Conservation (phyloP, 805 yeast species). For the Starmerella cellae region DNA sequence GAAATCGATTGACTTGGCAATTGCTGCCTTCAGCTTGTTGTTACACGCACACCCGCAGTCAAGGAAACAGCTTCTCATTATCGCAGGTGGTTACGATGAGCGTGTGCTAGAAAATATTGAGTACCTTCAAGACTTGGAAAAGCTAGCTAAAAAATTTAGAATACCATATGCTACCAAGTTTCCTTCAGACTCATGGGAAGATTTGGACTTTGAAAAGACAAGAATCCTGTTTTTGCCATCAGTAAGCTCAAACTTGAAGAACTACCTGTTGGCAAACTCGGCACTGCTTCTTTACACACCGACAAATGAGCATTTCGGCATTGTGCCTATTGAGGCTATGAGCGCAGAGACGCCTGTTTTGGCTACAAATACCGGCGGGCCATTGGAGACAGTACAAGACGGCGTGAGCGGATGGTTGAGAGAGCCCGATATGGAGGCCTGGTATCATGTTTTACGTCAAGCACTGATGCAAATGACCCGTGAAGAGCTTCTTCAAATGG, state of each 20-base stretch:
- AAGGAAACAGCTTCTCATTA: constrained; percentile 35
- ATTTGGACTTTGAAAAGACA: constrained; percentile 20
- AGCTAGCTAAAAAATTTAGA: constrained; percentile 34
- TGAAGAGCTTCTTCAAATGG: constrained; percentile 23
- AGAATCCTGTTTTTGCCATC: constrained; percentile 71
- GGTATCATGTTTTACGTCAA: constrained; percentile 27
- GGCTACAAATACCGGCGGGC: constrained; percentile 86
- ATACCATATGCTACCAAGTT: constrained; percentile 36
- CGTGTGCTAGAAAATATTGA: constrained; percentile 62
- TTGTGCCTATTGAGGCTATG: constrained; percentile 96
- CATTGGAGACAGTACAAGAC: constrained; percentile 59
- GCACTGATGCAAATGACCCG: constrained; percentile 20
- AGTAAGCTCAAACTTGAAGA: constrained; percentile 52
- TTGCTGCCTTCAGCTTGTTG: constrained; percentile 47
- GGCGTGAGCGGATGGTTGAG: constrained; percentile 31
- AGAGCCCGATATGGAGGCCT: constrained; percentile 24
- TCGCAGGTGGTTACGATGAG: constrained; percentile 87
- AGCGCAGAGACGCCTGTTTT: constrained; percentile 66
- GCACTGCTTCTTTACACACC: constrained; percentile 75
- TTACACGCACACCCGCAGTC: constrained; percentile 26
- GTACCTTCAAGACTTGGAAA: constrained; percentile 49
- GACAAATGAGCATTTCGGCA: constrained; percentile 86
- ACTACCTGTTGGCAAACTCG: constrained; percentile 43
- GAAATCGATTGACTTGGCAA: constrained; percentile 69
- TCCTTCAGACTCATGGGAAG: constrained; percentile 19